Conservation (phyloP, 352 stramenopile genomes). For the Phytophthora podocarpi region DNA sequence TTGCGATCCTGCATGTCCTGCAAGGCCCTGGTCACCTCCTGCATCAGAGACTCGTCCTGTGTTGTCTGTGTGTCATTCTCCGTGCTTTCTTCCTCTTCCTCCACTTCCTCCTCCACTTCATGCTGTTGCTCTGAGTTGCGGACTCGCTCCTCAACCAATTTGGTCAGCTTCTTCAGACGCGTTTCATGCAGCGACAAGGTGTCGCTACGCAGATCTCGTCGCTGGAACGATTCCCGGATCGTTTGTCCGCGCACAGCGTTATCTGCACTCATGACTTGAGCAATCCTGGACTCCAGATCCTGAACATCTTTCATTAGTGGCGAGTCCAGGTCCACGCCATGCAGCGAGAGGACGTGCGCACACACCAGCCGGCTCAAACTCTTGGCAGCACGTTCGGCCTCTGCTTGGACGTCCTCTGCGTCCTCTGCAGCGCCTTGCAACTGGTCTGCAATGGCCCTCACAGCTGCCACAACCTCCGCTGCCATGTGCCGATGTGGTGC, state of each 20-base stretch:
- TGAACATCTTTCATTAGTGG: constrained; percentile 55
- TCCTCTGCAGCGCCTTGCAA: constrained; percentile 24
- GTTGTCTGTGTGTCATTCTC: constrained; percentile 17
- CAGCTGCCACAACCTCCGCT: constrained; percentile 41
- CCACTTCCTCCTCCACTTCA: constrained; percentile 15
- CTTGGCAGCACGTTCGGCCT: constrained; percentile 37
- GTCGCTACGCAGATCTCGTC: constrained; percentile 77
- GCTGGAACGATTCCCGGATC: constrained; percentile 81
- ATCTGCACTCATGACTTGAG: constrained; percentile 45
- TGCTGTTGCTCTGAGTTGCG: constrained; percentile 43
- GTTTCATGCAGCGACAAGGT: constrained; percentile 56
- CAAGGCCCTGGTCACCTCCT: constrained; percentile 39
- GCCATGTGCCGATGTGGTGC: constrained; percentile 49
- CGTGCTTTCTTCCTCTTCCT: constrained; percentile 21
- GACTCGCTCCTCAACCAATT: constrained; percentile 49
- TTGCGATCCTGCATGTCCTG: constrained; percentile 52
- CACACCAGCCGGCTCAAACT: constrained; percentile 61
- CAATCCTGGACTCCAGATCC: constrained; percentile 54
- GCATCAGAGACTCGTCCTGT: constrained; percentile 42
- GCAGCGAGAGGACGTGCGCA: constrained; percentile 53
- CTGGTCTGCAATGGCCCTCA: constrained; percentile 37
- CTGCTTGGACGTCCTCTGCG: constrained; percentile 34
- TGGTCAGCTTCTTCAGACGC: constrained; percentile 43
- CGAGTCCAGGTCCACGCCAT: constrained; percentile 47
- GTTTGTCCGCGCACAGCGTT: constrained; percentile 65